Conservation (phyloP, 2,329 filamentous ascomycete species). For the Tolypocladium guangdongense region DNA sequence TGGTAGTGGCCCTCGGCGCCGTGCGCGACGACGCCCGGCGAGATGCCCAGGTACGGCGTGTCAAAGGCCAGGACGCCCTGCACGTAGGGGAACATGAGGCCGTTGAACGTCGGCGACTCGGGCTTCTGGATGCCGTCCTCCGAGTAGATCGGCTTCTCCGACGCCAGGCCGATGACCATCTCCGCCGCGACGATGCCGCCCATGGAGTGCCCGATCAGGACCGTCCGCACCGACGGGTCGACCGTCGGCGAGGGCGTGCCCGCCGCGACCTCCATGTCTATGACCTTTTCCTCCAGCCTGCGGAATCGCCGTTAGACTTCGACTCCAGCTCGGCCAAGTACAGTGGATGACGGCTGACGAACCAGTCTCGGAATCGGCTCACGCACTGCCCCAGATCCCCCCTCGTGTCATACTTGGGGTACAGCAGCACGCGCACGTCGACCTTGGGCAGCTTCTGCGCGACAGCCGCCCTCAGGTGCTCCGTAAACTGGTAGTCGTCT, state of each 20-base stretch:
- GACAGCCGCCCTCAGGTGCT: conserved; percentile 55
- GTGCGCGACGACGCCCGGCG: conserved; percentile 73
- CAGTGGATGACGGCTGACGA: conserved; percentile 10
- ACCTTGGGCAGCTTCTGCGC: conserved; percentile 57
- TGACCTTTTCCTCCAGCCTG: conserved; percentile 83
- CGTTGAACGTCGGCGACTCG: conserved; percentile 32
- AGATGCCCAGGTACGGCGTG: conserved; percentile 80
- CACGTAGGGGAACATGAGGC: conserved; percentile 86
- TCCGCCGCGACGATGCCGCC: conserved; percentile 92
- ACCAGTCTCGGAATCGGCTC: conserved; percentile 65
- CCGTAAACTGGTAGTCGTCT: conserved; percentile 53
- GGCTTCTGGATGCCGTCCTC: conserved; percentile 28
- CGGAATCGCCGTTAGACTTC: neutral
- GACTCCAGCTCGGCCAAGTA: neutral
- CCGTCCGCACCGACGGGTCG: conserved; percentile 71
- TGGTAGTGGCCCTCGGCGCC: conserved; percentile 78
- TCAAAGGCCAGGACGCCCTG: conserved; percentile 88
- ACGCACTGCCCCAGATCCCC: conserved; percentile 66
- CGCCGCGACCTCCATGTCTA: conserved; percentile 82
- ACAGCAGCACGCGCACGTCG: conserved; percentile 57
- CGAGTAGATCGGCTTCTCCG: conserved; percentile 41
- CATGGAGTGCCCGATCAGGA: conserved; percentile 83
- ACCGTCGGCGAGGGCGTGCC: conserved; percentile 73
- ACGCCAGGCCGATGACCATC: conserved; percentile 61
- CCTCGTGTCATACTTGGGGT: conserved; percentile 73